Evolutionary conservation across 2,329 filamentous ascomycete genomes (phyloP).

Genomic region (Ascocoryne sarcoides): DNA sequence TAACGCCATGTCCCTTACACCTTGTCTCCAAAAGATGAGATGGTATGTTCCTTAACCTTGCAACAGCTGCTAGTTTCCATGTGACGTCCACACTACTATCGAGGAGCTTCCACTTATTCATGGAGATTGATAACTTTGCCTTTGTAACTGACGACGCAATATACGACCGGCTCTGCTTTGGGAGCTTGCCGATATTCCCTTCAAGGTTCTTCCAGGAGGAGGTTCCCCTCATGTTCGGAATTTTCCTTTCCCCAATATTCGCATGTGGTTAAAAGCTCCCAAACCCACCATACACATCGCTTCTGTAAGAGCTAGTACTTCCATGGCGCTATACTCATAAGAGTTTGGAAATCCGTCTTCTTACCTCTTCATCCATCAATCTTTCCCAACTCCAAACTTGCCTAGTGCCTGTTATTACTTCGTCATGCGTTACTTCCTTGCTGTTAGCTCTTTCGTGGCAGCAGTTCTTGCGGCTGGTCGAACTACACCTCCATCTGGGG

Average conservation of each 20-base stretch:
- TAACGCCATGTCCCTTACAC: not conserved
- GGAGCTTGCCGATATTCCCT: too few species aligned
- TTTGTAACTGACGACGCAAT: too few species aligned
- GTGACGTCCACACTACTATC: too few species aligned
- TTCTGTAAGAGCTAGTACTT: not conserved
- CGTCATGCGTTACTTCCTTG: constrained; percentile 23
- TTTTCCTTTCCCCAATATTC: not conserved
- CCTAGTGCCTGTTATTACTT: constrained; percentile 3
- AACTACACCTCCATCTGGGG: constrained; percentile 37
- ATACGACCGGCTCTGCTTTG: too few species aligned
- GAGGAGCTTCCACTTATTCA: too few species aligned
- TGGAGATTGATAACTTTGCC: too few species aligned
- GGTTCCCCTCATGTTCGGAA: constrained; percentile 2
- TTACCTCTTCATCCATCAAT: constrained; percentile 1
- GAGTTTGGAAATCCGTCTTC: not conserved
- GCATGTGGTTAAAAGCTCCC: not conserved
- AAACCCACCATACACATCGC: constrained; percentile 1
- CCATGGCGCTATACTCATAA: not conserved
- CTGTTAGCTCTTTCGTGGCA: constrained; percentile 18
- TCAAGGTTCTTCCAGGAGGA: not conserved
- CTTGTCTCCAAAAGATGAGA: not conserved
- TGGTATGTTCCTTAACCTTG: not conserved
- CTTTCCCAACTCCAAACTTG: constrained; percentile 1
- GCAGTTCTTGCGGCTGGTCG: constrained; percentile 26
- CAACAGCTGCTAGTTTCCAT: not conserved